Conservation (phyloP, 2,329 filamentous ascomycete genomes). For the Sarocladiaceae sp. region DNA sequence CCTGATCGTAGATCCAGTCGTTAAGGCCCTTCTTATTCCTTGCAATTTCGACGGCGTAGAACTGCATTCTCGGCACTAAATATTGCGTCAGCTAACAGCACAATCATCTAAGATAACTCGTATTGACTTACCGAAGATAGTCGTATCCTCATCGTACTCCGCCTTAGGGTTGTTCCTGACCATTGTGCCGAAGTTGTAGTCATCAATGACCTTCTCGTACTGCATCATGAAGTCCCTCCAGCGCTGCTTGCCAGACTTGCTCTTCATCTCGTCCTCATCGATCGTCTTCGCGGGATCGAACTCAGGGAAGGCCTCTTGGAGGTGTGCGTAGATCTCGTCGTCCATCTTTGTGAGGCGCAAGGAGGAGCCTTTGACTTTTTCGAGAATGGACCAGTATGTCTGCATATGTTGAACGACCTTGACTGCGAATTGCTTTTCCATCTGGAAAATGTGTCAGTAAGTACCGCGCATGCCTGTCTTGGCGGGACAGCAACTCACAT, state of each 20-base stretch:
- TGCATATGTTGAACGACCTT: slow-evolving; percentile 96
- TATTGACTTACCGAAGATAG: slow-evolving; percentile 72
- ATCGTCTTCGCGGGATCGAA: slow-evolving; percentile 80
- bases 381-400: slow-evolving; percentile 95
- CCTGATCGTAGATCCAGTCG: slow-evolving; percentile 93
- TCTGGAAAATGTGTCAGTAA: slow-evolving; percentile 46
- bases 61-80: slow-evolving; percentile 51
- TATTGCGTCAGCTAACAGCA: not conserved
- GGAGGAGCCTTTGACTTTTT: slow-evolving; percentile 82
- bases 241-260: slow-evolving; percentile 85
- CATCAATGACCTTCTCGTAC: slow-evolving; percentile 93
- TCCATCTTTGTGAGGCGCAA: slow-evolving; percentile 91
- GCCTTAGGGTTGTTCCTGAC: slow-evolving; percentile 70
- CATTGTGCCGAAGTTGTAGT: slow-evolving; percentile 98
- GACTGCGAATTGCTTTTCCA: slow-evolving; percentile 99
- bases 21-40: slow-evolving; percentile 82
- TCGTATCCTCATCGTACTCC: slow-evolving; percentile 85
- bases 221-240: slow-evolving; percentile 93
- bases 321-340: slow-evolving; percentile 89
- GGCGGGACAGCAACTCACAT: slow-evolving; percentile 39
- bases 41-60: slow-evolving; percentile 51
- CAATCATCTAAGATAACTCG: not conserved
- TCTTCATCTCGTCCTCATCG: slow-evolving; percentile 96
- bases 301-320: slow-evolving; percentile 84
- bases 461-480: not conserved